Evolutionary conservation across 257 asterid genomes (phyloP), one percentile per base, ranked within the genome.

Genomic region (Ilex aquifolium): DNA sequence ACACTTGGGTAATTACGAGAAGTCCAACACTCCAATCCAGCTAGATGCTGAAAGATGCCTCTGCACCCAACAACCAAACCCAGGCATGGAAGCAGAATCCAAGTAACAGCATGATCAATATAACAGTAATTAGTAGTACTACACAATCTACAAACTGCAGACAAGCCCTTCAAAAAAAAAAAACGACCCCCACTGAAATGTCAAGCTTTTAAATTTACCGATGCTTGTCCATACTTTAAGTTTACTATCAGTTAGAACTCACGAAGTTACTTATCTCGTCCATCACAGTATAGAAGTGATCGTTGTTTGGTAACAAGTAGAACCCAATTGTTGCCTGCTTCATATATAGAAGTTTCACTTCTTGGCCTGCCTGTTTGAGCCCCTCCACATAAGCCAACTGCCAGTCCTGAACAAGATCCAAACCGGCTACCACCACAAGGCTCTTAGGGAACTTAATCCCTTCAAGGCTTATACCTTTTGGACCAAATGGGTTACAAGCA

Each of bases 21-120:
- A 31, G 46, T 57, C 57, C 39, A 66, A 59, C 15, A 32, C 30
- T 17, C 27, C 44, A 29, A 56, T 16, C 57, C 39, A 46, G 55
- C 42, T 27, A 48, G 59, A 55, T 44, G 40, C 63, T 16, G 31
- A 40, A 66, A n/a, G 60, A 57, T 48, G 60, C 54, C 27, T 56
- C 32, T 12, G 57, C 63, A 14, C 16, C 56, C 56, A 65, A 46
- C 32, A 30, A 65, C 65, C 65, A 49, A 48, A 55, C 65, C 65
- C 60, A 60, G 71, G 52, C 3, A 31, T 13, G 16, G 58, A 44
- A 48, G 71, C 63, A 66, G 53, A 66, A 58, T 66, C 60, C 65
- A 32, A 48, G 59, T 49, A 46, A 17, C 57, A 59, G 71, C 44
- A 58, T 32, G 59, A 58, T 54, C 57, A 31, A 31, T 30, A 56